These are phyloP conservation scores for Yarrowia galli DNA, from an alignment of 1,139 yeast species.

Conservation along the genomic window DNA sequence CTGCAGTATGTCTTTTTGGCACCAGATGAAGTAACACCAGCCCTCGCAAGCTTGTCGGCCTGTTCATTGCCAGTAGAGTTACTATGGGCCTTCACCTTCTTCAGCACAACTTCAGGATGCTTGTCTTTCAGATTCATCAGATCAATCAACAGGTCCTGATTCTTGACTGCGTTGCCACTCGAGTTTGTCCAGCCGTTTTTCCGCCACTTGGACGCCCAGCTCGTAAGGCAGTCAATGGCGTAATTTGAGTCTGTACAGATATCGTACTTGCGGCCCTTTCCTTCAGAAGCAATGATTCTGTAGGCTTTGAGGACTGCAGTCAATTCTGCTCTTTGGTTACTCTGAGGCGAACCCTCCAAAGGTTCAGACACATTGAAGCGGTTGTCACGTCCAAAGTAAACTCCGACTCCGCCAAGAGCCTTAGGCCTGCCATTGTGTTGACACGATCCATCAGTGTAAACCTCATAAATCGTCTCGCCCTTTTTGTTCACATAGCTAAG, in stretches of 20 bases:
- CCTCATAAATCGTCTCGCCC: not conserved
- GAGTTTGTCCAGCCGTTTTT: constrained; percentile 58
- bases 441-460: not conserved
- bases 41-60: too few species aligned
- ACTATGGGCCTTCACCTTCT: too few species aligned
- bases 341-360: not conserved
- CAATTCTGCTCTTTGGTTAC: not conserved
- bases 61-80: too few species aligned
- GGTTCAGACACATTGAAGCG: not conserved
- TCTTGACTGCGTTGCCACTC: too few species aligned
- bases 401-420: not conserved
- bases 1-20: too few species aligned
- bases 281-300: too few species aligned
- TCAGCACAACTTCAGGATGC: too few species aligned
- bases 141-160: too few species aligned
- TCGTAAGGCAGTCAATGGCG: constrained; percentile 55
- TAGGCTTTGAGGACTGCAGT: not conserved
- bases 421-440: not conserved
- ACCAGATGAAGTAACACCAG: too few species aligned
- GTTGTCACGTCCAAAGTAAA: not conserved
- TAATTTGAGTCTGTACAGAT: not conserved
- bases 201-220: constrained; percentile 65
- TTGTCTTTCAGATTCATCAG: too few species aligned
- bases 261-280: too few species aligned
- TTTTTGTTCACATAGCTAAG: not conserved